phyloP scores from a whole-genome alignment of 2,329 filamentous ascomycete species.

The Colletotrichum abscissum region DNA sequence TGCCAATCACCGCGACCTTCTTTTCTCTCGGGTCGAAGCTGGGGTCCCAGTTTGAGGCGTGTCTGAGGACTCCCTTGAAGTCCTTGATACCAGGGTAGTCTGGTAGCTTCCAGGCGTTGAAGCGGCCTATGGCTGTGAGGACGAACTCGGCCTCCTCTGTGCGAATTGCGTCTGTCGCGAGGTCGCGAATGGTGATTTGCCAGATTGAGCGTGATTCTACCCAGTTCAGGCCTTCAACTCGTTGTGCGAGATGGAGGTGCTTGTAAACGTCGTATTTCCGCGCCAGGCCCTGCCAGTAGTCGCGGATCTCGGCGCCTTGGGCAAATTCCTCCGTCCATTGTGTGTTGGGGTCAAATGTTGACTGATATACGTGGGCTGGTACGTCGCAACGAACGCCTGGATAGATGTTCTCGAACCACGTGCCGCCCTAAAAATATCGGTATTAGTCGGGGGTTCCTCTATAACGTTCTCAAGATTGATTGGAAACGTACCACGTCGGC shows the following conservation, averaged over 20 bases:
- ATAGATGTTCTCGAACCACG: constrained; percentile 68
- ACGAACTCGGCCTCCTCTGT: constrained; percentile 68
- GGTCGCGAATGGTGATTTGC: constrained; percentile 60
- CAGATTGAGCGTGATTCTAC: constrained; percentile 62
- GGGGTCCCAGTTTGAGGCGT: constrained; percentile 71
- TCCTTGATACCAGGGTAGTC: constrained; percentile 67
- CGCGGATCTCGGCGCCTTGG: constrained; percentile 72
- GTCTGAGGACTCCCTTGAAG: constrained; percentile 66
- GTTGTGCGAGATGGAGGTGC: constrained; percentile 64
- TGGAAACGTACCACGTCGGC: constrained; percentile 66
- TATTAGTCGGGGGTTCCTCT: background rate
- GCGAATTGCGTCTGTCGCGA: constrained; percentile 49
- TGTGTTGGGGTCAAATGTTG: constrained; percentile 73
- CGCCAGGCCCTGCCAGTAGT: constrained; percentile 74
- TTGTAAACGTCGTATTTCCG: constrained; percentile 73
- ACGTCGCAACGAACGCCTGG: constrained; percentile 76
- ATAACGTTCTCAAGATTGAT: rapidly evolving
- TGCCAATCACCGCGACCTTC: constrained; percentile 70
- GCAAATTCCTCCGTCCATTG: constrained; percentile 78
- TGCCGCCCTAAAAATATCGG: constrained; percentile 53
- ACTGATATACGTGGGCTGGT: constrained; percentile 77
- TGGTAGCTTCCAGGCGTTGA: constrained; percentile 74
- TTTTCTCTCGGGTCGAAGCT: constrained; percentile 61
- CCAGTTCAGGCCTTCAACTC: constrained; percentile 69
- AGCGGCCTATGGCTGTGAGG: constrained; percentile 71